A percentile compares a stretch with the other conserved stretches of the same genome.
These are phyloP conservation scores for Clavispora carvajalis DNA, from an alignment of 805 yeast species.

Conservation along the genomic window DNA sequence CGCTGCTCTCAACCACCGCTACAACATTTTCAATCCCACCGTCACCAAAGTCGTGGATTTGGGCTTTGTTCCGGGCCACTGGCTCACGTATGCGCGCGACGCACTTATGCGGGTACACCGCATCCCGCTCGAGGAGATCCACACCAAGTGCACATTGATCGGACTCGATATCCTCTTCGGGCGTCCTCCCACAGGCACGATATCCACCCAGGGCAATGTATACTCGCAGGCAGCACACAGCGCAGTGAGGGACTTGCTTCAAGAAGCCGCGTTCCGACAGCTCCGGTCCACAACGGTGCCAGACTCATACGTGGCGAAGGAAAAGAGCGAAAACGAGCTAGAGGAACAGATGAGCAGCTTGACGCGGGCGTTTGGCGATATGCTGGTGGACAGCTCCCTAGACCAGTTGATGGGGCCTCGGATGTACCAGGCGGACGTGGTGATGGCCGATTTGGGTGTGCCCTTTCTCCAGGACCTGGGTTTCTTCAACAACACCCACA, in stretches of 20 bases:
- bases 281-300: neutral
- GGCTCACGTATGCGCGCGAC: conserved; percentile 29
- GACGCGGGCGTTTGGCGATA: conserved; percentile 3
- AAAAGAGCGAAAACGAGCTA: conserved; percentile 19
- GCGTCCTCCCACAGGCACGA: conserved; percentile 75
- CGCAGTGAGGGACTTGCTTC: conserved; percentile 8
- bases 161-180: conserved; percentile 62
- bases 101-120: conserved; percentile 24
- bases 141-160: conserved; percentile 28
- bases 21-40: conserved; percentile 19
- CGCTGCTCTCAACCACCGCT: conserved; percentile 24
- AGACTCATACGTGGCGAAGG: conserved; percentile 25
- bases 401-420: conserved; percentile 1
- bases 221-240: conserved; percentile 35
- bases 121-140: conserved; percentile 24
- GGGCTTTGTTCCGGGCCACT: conserved; percentile 39
- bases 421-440: conserved; percentile 29
- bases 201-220: conserved; percentile 85
- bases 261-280: conserved; percentile 8
- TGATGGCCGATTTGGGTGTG: conserved; percentile 30
- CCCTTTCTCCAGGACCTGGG: conserved; percentile 35
- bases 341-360: conserved; percentile 20
- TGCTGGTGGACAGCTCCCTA: neutral
- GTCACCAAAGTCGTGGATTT: conserved; percentile 33
- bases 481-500: conserved; percentile 31